Base-by-base conservation (phyloP, 257 asterid genomes). In the Ligustrum vulgare region DNA sequence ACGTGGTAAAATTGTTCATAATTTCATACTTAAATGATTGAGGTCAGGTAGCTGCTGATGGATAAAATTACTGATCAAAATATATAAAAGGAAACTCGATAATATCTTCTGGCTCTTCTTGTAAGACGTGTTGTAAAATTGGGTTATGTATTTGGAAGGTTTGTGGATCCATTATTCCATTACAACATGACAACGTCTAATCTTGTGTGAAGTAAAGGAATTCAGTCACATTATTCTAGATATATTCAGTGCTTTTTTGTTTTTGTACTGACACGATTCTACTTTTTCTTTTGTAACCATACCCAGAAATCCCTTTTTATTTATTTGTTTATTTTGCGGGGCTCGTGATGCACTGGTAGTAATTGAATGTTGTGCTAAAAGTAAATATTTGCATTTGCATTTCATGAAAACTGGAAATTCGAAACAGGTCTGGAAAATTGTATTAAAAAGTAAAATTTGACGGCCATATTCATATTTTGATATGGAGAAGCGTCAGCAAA, bases 401-500 rank as follows among this genome's bases (percentile, higher is more conserved):
- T 22, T 22, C 66, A 22, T 23, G 33, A 68, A 68, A 41, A 23
- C 2, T 16, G 16, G 39, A 39, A 39, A 22, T 69, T 37, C 16
- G 28, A 37, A 11, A 20, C 39, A 62, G 64, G n/a, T 7, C 18
- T 58, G 6, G 22, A 22, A 60, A 9, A 25, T 9, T 22, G 34
- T 20, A 2, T 23, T 23, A 20, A 23, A 3, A 23, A 0, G 66
- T 22, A 8, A 60, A 0, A 60, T 10, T 22, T 7, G 66, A 60
- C 66, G 10, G 34, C 32, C 66, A 10, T 60, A 22, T 58, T 58
- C 28, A 54, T n/a, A 54, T 8, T 54, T 8, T 54, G 28, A 23
- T 23, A 20, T 23, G 32, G 5, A 8, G 33, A 71, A 78, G 70
- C 73, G 67, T 86, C 13, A 3, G 51, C 51, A 41, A 16, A 43